Base-by-base conservation (phyloP, 768 basidiomycete species). In the Brasilioporus rufonigricans region DNA sequence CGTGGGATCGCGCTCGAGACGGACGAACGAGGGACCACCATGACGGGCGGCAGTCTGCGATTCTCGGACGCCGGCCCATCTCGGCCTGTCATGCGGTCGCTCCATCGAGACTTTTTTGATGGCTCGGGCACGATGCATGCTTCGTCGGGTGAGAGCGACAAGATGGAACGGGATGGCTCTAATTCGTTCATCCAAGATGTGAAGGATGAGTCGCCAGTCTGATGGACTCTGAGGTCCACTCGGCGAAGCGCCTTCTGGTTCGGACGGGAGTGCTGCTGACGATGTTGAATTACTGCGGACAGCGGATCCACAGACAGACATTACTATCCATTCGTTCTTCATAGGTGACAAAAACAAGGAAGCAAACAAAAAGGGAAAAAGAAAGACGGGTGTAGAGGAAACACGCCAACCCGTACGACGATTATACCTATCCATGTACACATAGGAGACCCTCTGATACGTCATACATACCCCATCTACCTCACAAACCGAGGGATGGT, bases 1-100 rank as follows among this genome's bases (percentile, higher is more conserved):
- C 43, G 38, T 11, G 65, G 64, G 9, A 49, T 65, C 33, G 55
- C 65, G 18, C 56, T 65, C 24, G 55, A 61, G 49, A 67, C 62
- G 27, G 56, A 59, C 19, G 49, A 46, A 33, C 46, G 32, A 11
- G 23, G 57, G 50, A 48, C 29, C 1, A 14, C 14, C 1, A 16
- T 27, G 14, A 27, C 41, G 23, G 46, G 36, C 24, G 46, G 36
- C 24, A 61, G 43, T 19, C 19, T 65, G 8, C 57, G 44, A 0
- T 65, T 67, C n/a, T 53, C 65, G 2, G 36, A 41, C 14, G 27
- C 44, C 1, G 38, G 12, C 0, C 46, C 16, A 13, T 14, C 16
- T 10, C 55, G 50, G 5, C 40, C 23, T 6, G 36, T 43, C n/a
- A 3, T 41, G 10, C 56, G 41, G 3, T 47, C 55, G 5, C 12